Evolutionary conservation across 345 rosid species (phyloP).

Genomic region (Lepidium sativum): DNA sequence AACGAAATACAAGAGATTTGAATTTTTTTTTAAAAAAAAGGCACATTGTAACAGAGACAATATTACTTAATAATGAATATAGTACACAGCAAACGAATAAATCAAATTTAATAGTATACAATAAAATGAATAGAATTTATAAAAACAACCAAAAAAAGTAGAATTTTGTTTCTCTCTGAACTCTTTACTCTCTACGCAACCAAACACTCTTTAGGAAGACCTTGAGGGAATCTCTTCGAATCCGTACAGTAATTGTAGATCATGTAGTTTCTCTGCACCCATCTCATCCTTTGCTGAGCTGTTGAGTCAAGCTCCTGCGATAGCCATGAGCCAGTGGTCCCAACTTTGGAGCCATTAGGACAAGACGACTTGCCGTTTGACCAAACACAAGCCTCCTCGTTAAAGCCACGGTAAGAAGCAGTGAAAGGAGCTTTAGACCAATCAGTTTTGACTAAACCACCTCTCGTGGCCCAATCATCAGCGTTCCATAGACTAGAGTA

Average conservation of each 20-base stretch:
- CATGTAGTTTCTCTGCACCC: slow-evolving; percentile 56
- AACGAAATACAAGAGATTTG: slow-evolving; percentile 1
- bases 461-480: slow-evolving; percentile 60
- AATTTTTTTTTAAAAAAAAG: background rate
- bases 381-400: slow-evolving; percentile 43
- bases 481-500: slow-evolving; percentile 60
- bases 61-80: background rate
- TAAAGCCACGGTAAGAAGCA: slow-evolving; percentile 44
- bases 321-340: slow-evolving; percentile 21
- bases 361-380: slow-evolving; percentile 30
- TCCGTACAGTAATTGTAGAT: slow-evolving; percentile 51
- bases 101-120: slow-evolving; percentile 13
- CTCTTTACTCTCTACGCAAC: slow-evolving; percentile 16
- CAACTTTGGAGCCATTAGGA: slow-evolving; percentile 6
- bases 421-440: slow-evolving; percentile 60
- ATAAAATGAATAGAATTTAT: slow-evolving; percentile 5
- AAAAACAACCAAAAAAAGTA: background rate
- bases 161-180: background rate
- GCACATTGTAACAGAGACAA: too few relatives aligned
- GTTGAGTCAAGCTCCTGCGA: slow-evolving; percentile 39
- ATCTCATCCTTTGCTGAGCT: slow-evolving; percentile 37
- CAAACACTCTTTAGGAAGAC: slow-evolving; percentile 47
- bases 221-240: slow-evolving; percentile 41
- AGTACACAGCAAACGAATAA: background rate
- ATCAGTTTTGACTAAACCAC: slow-evolving; percentile 51